Evolutionary conservation across 306 rosid genomes (phyloP), one percentile per base, ranked within the genome.

Genomic region (Senna siamea): DNA sequence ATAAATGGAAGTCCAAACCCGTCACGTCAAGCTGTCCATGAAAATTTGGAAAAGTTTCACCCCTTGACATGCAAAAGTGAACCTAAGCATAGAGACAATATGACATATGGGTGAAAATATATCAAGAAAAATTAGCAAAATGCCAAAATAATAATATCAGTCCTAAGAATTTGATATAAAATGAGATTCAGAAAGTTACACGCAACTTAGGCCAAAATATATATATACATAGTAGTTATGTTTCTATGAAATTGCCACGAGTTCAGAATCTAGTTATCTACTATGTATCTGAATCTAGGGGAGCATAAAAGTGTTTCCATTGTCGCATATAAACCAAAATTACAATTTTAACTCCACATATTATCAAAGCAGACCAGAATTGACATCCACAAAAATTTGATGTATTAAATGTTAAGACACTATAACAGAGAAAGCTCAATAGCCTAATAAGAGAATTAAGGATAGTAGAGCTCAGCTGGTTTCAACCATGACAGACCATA

Each of bases 21-120:
- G 82, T 88, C 79, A 89, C 88, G 11, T 94, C 95, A 76, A 91
- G 93, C 83, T 89, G 98, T 78, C 98, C 98, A 18, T 94, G 88
- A 80, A 89, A 81, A 84, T 92, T 91, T 28, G 96, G 97, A 83
- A 91, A 94, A 51, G 80, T 78, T 81, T 91, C 98, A 75, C 90
- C 97, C 64, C 81, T 84, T 70, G 97, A 89, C 98, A 94, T 80
- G 89, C 96, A 89, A 79, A 94, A 63, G 78, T 94, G 97, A 85
- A 94, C 93, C 98, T 94, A 85, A 64, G 71, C 76, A 75, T 65
- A 73, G 37, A 65, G 30, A 72, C 55, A 72, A 59, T 50, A 51
- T 43, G 35, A 59, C 69, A 51, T 64, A 58, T 43, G 58, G 73
- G 67, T 75, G 59, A 72, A 70, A 69, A 47, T 19, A 52, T 52